Conservation (phyloP, 768 basidiomycete species). For the Lactarius sp. region DNA sequence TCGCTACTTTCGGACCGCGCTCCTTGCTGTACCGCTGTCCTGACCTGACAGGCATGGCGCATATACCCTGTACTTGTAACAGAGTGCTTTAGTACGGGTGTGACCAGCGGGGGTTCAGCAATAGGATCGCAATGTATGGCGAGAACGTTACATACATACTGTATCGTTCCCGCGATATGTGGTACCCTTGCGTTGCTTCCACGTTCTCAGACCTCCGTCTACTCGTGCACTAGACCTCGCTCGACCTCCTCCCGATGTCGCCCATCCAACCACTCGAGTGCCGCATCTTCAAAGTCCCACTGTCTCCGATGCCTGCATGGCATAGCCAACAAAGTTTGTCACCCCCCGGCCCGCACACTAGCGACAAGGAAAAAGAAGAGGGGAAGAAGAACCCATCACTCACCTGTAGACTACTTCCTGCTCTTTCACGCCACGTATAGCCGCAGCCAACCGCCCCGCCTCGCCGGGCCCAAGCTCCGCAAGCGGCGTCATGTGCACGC, state of each 20-base stretch:
- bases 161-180: background rate
- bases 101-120: background rate
- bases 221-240: background rate
- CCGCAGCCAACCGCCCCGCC: slow-evolving; percentile 53
- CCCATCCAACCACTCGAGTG: slow-evolving; percentile 37
- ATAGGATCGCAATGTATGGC: too few relatives aligned
- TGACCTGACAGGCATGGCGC: background rate
- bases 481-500: slow-evolving; percentile 53
- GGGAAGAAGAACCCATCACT: slow-evolving; percentile 46
- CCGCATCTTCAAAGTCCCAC: slow-evolving; percentile 32
- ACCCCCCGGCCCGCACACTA: slow-evolving; percentile 9
- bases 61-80: background rate
- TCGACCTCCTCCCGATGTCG: slow-evolving; percentile 34
- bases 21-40: background rate
- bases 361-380: slow-evolving; percentile 35
- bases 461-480: slow-evolving; percentile 47
- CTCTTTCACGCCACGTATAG: slow-evolving; percentile 53
- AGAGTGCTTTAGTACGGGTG: background rate
- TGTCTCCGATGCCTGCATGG: slow-evolving; percentile 35
- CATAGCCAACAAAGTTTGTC: background rate
- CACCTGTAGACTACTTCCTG: slow-evolving; percentile 45
- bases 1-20: background rate
- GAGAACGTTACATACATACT: too few relatives aligned
- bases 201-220: background rate
- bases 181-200: background rate